Base-by-base conservation (phyloP, 352 stramenopile species). In the Globisporangium yorkense region DNA sequence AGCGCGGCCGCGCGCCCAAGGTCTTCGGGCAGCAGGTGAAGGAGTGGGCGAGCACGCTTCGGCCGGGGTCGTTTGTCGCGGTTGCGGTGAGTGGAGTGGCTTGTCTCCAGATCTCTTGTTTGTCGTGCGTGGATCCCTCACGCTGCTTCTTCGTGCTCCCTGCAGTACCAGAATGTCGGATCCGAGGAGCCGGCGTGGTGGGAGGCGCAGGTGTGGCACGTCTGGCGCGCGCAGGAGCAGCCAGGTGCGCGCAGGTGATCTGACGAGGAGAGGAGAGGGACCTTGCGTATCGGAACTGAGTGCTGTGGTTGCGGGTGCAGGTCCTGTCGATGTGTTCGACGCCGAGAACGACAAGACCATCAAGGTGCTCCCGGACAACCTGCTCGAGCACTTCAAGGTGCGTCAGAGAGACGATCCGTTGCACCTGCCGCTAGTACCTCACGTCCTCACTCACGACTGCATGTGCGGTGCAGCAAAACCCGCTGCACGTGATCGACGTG, bases 131-230 rank as follows among this genome's bases (percentile, higher is more conserved):
- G 33, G 33, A 37, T 37, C 5, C 9, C 18, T 52, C 46, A 61
- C 18, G 18, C 20, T 12, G 10, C 12, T 27, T 41, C 27, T 39
- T 46, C 13, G 10, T 41, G 37, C 15, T 50, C 18, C 21, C 40
- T 51, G 51, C 54, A 92, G 83, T 93, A 90, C 61, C 72, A 83
- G 41, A 88, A 93, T 45, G 63, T 65, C 47, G 83, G 71, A n/a
- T 83, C 77, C 2, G 53, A 68, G 1, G 77, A 93, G 50, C 67
- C 77, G 0, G 75, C 68, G 24, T 93, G 80, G 80, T 93, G 84
- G 84, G 81, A 93, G 54, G 84, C 84, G 1, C 84, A 93, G 57
- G 81, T 82, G n/a, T 93, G 84, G 84, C 91, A 93, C 56, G 59
- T 86, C 10, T 93, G 84, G 84, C 71, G 77, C 47, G 75, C 75